Base-by-base conservation (phyloP, 352 stramenopile species). In the Detonula confervacea region DNA sequence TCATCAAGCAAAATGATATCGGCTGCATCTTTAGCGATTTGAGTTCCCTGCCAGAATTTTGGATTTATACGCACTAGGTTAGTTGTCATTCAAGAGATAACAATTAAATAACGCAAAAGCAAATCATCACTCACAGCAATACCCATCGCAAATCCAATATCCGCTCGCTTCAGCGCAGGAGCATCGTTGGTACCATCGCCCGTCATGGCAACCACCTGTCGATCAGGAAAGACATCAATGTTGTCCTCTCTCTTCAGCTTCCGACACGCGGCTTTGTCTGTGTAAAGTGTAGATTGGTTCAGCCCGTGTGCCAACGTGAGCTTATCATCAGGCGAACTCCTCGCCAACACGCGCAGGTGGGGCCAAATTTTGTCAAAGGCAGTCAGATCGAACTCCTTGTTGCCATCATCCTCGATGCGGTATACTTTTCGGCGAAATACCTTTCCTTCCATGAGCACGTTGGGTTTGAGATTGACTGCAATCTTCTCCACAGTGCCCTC, bases 101-200 rank as follows among this genome's bases (percentile, higher is more conserved):
- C n/a, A 44, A 44, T 44, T 44, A 12, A 12, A 44, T 6, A 44
- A 44, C 6, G 35, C 35, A 44, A 44, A 6, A 44, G 35, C 6
- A n/a, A 30, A 60, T 18, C 2, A 6, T 18, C 7, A 51, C 42
- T 51, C 12, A 51, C 42, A 61, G 95, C 97, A 60, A 98, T 98
- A 61, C 97, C 97, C 97, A 99, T 99, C 2, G 96, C 97, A 81
- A 98, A 97, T 30, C 96, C 95, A 80, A 99, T 98, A 71, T 99
- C 96, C 16, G 96, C 96, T 0, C 96, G 62, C 80, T 98, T 98
- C 7, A 99, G 88, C 2, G 97, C 97, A 18, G 97, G 97, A 5
- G 97, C 97, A 87, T 99, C 97, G 86, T 99, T 99, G 12, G 98
- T 98, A 35, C 97, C 97, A 77, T 99, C 97, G n/a, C 97, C 97